Evolutionary conservation across 139 green algal species (phyloP).

Genomic region (Mesostigma viride): DNA sequence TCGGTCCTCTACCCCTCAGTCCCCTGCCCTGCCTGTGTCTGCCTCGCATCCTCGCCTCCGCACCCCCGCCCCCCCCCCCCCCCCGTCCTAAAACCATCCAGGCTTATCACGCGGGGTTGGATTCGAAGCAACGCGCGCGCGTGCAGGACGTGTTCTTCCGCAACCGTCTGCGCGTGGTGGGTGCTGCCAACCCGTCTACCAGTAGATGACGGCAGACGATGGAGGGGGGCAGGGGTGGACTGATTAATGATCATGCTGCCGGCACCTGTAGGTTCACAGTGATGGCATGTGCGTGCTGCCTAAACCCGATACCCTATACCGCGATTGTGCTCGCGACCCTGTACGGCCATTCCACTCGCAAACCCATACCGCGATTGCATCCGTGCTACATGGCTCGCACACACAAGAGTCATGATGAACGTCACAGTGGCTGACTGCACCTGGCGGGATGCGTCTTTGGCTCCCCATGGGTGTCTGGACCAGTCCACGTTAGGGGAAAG

Average conservation of each 20-base stretch:
- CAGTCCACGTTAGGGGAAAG: too few relatives aligned
- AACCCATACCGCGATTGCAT: not conserved
- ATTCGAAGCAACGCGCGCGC: slow-evolving; percentile 1
- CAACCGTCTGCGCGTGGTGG: slow-evolving; percentile 21
- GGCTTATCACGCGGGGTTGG: slow-evolving; percentile 13
- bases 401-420: too few relatives aligned
- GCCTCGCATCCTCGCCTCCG: too few relatives aligned
- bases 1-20: too few relatives aligned
- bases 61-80: too few relatives aligned
- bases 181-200: not conserved
- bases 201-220: too few relatives aligned
- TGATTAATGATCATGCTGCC: not conserved
- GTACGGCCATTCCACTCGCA: not conserved
- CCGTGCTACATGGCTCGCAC: too few relatives aligned
- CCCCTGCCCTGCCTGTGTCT: too few relatives aligned
- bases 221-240: slow-evolving; percentile 7
- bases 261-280: not conserved
- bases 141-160: slow-evolving; percentile 21
- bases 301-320: not conserved
- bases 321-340: not conserved
- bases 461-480: too few relatives aligned
- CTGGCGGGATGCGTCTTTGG: too few relatives aligned
- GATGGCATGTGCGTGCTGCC: not conserved
- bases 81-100: too few relatives aligned
- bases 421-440: too few relatives aligned